phyloP scores from a whole-genome alignment of 306 rosid genomes.

The Sphenostylis stenocarpa region DNA sequence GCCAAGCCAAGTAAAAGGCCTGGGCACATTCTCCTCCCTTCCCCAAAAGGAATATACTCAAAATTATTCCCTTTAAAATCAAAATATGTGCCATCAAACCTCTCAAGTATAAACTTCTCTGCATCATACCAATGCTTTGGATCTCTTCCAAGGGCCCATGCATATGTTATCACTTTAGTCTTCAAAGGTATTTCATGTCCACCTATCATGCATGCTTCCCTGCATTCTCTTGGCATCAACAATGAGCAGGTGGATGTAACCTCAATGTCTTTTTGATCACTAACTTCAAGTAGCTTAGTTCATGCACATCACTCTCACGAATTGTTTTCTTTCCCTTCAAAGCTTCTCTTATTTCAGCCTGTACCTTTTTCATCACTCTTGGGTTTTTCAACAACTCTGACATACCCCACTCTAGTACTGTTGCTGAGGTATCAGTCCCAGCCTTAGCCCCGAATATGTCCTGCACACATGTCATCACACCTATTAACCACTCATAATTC shows the following conservation, averaged over 20 bases:
- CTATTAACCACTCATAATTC: too few species aligned
- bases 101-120: slow-evolving; percentile 41
- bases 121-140: slow-evolving; percentile 35
- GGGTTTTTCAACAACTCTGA: slow-evolving; percentile 39
- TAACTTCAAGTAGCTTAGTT: slow-evolving; percentile 32
- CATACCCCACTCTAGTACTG: slow-evolving; percentile 37
- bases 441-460: slow-evolving; percentile 38
- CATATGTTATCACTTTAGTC: slow-evolving; percentile 41
- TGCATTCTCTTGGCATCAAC: slow-evolving; percentile 45
- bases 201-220: slow-evolving; percentile 14
- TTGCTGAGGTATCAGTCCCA: slow-evolving; percentile 41
- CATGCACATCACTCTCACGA: not conserved
- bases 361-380: slow-evolving; percentile 29
- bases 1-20: slow-evolving; percentile 30
- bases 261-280: slow-evolving; percentile 42
- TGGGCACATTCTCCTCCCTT: slow-evolving; percentile 39
- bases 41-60: slow-evolving; percentile 40
- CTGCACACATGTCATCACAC: not conserved
- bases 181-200: slow-evolving; percentile 32
- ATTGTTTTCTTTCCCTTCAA: slow-evolving; percentile 20
- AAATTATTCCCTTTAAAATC: slow-evolving; percentile 29
- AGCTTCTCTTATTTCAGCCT: slow-evolving; percentile 34
- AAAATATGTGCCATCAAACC: slow-evolving; percentile 11
- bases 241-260: slow-evolving; percentile 41
- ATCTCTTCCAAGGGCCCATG: slow-evolving; percentile 49